These are phyloP conservation scores for Candida vartiovaarae DNA, from an alignment of 805 yeast genomes.

Conservation along the genomic window DNA sequence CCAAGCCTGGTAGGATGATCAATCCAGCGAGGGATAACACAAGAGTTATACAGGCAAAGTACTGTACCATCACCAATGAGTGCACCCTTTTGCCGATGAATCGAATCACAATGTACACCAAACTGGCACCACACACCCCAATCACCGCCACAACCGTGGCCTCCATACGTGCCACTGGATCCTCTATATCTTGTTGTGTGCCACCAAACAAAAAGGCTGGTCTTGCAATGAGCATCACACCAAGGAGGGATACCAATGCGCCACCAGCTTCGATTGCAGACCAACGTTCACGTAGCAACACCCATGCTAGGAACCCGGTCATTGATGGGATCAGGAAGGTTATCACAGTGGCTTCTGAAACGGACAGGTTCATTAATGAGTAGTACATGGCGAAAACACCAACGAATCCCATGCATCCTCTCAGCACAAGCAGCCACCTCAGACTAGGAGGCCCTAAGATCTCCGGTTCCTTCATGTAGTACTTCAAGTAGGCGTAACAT, in stretches of 20 bases:
- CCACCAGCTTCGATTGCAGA: slow-evolving; percentile 63
- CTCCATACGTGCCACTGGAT: slow-evolving; percentile 46
- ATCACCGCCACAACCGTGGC: slow-evolving; percentile 59
- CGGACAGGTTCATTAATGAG: slow-evolving; percentile 62
- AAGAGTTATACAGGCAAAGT: slow-evolving; percentile 58
- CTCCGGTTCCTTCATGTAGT: slow-evolving; percentile 46
- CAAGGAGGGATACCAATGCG: slow-evolving; percentile 58
- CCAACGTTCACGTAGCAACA: slow-evolving; percentile 58
- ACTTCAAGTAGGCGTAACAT: slow-evolving; percentile 49
- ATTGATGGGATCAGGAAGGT: slow-evolving; percentile 73
- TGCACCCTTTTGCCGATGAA: slow-evolving; percentile 74
- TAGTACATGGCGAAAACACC: slow-evolving; percentile 79
- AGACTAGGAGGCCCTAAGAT: slow-evolving; percentile 64
- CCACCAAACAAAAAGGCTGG: slow-evolving; percentile 66
- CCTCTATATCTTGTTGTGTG: slow-evolving; percentile 27
- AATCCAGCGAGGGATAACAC: slow-evolving; percentile 49
- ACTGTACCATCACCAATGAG: slow-evolving; percentile 72
- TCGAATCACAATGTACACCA: slow-evolving; percentile 64
- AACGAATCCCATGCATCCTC: slow-evolving; percentile 71
- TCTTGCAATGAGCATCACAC: slow-evolving; percentile 76
- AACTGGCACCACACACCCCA: slow-evolving; percentile 65
- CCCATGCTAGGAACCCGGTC: slow-evolving; percentile 68
- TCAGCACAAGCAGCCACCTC: slow-evolving; percentile 43
- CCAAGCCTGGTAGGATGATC: slow-evolving; percentile 46
- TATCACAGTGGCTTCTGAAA: slow-evolving; percentile 77